Conservation (phyloP, 345 rosid genomes). For the rapeseed (Brassica napus) region Da-Ae NC_063440.1:25033501-25034000, state of each 20-base stretch:
- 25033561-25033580: not conserved
- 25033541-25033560: not conserved
- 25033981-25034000: not conserved
- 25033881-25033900: conserved; percentile 31
- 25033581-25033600: not conserved
- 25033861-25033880: conserved; percentile 28
- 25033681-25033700: conserved; percentile 20
- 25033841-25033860: conserved; percentile 28
- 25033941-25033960: conserved; percentile 6
- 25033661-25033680: conserved; percentile 7
- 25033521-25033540: not conserved
- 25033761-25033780: conserved; percentile 33
- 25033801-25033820: conserved; percentile 24
- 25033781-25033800: conserved; percentile 16
- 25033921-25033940: conserved; percentile 38
- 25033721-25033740: conserved; percentile 8
- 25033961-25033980: conserved; percentile 19
- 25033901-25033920: conserved; percentile 15
- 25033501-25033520: not conserved
- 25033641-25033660: conserved; percentile 8
- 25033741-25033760: conserved; percentile 26
- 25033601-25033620: conserved; percentile 24
- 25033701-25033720: not conserved
- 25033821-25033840: conserved; percentile 33
- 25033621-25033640: conserved; percentile 16